Base-by-base conservation (phyloP, 805 yeast genomes). In the Candida gorgasii region DNA sequence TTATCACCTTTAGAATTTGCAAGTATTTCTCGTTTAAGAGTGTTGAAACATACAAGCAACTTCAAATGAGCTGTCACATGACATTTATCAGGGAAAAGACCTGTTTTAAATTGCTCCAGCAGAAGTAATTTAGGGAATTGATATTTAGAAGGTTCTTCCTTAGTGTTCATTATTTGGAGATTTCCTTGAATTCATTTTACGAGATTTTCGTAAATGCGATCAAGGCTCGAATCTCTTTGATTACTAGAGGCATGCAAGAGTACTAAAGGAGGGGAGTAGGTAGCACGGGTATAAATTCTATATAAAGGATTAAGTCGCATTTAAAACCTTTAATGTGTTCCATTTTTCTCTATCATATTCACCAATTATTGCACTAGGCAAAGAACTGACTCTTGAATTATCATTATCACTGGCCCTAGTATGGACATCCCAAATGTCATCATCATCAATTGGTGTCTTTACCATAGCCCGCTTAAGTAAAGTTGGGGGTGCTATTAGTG, bases 321-420 rank as follows among this genome's bases (percentile, higher is more conserved):
- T n/a, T 13, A 34, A 34, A 3, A 34, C n/a, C 37, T 73, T 71
- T 47, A 80, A 65, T 0, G 79, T 75, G 43, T 75, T 65, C 86
- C 86, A 80, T 55, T 81, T 81, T 55, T 81, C 87, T 51, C 75
- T 64, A 52, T 81, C 87, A 53, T 81, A 81, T 52, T 79, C 79
- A 0, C 86, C 86, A 42, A 80, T 72, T 3, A 78, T 80, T 9
- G 73, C 79, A 30, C 80, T 70, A 0, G 86, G 86, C 28, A 71
- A 46, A 53, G 74, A 61, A 61, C 78, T 54, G 31, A 62, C 68
- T 11, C 72, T 60, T 2, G 77, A 73, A 28, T 44, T 42, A 42
- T 61, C 65, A 28, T 44, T 42, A 42, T 61, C 65, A 13, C 73
- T 67, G 12, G 58, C 61, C 1, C 65, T 67, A 11, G 55, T 57